Evolutionary conservation across 441 rosid species (phyloP).

Genomic region (Cnidoscolus chayamansa): DNA sequence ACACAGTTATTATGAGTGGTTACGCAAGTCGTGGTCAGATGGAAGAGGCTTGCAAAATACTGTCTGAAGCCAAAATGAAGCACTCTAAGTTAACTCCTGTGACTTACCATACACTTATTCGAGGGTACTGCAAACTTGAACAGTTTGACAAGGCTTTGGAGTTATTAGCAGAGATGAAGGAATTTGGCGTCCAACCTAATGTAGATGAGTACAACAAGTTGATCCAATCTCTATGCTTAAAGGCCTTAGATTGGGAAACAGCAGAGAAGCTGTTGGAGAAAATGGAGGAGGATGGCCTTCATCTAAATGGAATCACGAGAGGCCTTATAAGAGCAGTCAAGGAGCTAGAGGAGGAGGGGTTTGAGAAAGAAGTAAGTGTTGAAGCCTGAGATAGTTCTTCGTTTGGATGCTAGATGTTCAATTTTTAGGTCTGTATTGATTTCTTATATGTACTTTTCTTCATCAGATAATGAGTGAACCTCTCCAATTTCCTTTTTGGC

Average conservation of each 20-base stretch:
- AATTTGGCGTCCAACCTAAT: conserved; percentile 53
- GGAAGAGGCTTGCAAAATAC: conserved; percentile 57
- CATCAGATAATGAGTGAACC: not conserved
- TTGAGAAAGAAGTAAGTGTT: conserved; percentile 18
- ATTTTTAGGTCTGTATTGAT: too few species aligned
- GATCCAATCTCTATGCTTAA: conserved; percentile 75
- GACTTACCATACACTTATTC: conserved; percentile 73
- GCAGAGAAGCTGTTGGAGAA: conserved; percentile 66
- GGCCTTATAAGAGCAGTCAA: conserved; percentile 72
- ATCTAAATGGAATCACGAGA: conserved; percentile 62
- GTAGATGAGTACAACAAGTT: conserved; percentile 74
- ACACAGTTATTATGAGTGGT: conserved; percentile 72
- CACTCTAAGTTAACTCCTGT: conserved; percentile 62
- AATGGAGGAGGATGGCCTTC: conserved; percentile 64
- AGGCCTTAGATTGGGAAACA: conserved; percentile 66
- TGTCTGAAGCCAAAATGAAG: conserved; percentile 67
- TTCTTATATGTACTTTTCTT: too few species aligned
- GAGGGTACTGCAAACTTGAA: conserved; percentile 78
- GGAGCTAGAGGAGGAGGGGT: conserved; percentile 60
- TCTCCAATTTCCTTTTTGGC: conserved; percentile 6
- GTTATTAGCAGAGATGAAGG: conserved; percentile 66
- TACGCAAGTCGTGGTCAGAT: conserved; percentile 66
- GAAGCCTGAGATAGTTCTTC: conserved; percentile 13
- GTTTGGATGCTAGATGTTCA: not conserved
- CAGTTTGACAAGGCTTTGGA: conserved; percentile 63